A percentile compares a stretch with the other conserved stretches of the same genome.
Evolutionary conservation across 106 monocot species (phyloP).

Genomic region (Apostasia ramifera): DNA sequence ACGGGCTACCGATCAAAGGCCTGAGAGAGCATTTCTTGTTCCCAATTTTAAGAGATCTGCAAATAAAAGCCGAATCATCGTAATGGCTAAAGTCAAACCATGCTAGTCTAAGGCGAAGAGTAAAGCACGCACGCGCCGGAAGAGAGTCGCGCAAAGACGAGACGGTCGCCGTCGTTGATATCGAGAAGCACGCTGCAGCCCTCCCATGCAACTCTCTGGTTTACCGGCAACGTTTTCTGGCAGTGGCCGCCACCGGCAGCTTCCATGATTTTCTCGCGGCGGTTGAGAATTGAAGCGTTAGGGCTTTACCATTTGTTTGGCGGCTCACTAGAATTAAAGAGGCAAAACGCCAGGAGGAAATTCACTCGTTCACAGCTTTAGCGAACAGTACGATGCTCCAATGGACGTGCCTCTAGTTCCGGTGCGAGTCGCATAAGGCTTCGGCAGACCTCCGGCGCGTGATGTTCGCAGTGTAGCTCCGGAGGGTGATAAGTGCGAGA

Average conservation of each 20-base stretch:
- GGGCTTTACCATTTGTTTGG: no score
- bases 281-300: no score
- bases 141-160: slow-evolving; percentile 88
- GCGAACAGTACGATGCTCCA: no score
- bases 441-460: no score
- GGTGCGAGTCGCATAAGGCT: no score
- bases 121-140: slow-evolving; percentile 44
- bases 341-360: no score
- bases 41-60: slow-evolving; percentile 82
- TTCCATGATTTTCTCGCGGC: neutral
- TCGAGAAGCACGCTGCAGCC: slow-evolving; percentile 94
- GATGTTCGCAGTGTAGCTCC: no score
- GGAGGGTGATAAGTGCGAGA: no score
- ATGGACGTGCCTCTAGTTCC: no score
- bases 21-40: slow-evolving; percentile 73
- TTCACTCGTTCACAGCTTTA: no score
- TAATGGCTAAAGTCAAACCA: neutral
- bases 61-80: neutral
- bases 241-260: neutral
- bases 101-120: neutral
- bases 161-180: slow-evolving; percentile 94
- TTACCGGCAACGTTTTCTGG: slow-evolving; percentile 7
- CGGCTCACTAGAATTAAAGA: no score
- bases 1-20: slow-evolving; percentile 81
- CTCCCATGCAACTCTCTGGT: slow-evolving; percentile 63